A percentile compares a stretch with the other conserved stretches of the same genome.
Evolutionary conservation across 2,329 filamentous ascomycete species (phyloP).

Genomic region (Aureobasidium sp.): DNA sequence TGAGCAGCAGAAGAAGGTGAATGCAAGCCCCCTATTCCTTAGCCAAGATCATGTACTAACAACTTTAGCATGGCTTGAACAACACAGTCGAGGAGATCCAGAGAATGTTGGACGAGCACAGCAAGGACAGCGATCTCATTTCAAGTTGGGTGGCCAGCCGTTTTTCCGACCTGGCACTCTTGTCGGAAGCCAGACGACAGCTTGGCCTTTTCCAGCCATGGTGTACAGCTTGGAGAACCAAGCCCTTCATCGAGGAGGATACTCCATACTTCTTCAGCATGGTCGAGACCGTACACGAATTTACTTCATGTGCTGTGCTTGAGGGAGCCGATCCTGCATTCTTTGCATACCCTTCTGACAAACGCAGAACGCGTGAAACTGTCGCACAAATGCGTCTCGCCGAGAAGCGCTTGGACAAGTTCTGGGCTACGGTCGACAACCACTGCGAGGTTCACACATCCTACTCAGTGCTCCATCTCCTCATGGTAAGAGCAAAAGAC

Average conservation of each 20-base stretch:
- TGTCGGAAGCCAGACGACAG: conserved; percentile 21
- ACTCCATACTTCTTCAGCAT: background rate
- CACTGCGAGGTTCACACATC: conserved; percentile 8
- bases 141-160: conserved; percentile 22
- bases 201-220: conserved; percentile 19
- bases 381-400: conserved; percentile 39
- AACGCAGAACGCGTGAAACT: conserved; percentile 41
- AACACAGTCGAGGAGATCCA: conserved; percentile 24
- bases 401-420: conserved; percentile 42
- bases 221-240: conserved; percentile 12
- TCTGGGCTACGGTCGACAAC: conserved; percentile 33
- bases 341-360: conserved; percentile 45
- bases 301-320: background rate
- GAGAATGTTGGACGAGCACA: conserved; percentile 25
- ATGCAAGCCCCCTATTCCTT: background rate
- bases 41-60: background rate
- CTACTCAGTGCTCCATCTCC: background rate
- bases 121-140: conserved; percentile 20
- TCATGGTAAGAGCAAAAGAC: background rate
- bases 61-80: conserved; percentile 18
- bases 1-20: conserved; percentile 15
- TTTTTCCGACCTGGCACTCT: conserved; percentile 25
- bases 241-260: background rate
- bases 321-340: conserved; percentile 25
- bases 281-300: conserved; percentile 1